These are phyloP conservation scores for Cyberlindnera euphorbiiphila DNA, from an alignment of 805 yeast species.

Conservation along the genomic window DNA sequence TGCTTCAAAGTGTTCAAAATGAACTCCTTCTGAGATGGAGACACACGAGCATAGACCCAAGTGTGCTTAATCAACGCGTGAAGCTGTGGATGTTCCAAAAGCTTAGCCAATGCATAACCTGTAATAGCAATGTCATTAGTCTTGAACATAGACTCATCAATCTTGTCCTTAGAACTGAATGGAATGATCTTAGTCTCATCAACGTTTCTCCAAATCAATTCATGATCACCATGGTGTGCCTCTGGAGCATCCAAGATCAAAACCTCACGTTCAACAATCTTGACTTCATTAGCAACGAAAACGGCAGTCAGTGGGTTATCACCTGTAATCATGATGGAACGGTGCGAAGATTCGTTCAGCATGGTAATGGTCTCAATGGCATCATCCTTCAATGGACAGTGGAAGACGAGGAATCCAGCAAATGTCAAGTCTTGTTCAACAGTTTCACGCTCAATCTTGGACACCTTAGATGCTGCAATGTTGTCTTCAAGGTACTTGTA, in stretches of 20 bases:
- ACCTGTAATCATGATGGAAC: slow-evolving; percentile 97
- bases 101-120: slow-evolving; percentile 77
- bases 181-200: slow-evolving; percentile 71
- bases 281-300: slow-evolving; percentile 93
- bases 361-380: slow-evolving; percentile 86
- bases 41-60: slow-evolving; percentile 97
- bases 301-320: slow-evolving; percentile 98
- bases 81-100: slow-evolving; percentile 66
- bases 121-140: slow-evolving; percentile 86
- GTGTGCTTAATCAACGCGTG: slow-evolving; percentile 76
- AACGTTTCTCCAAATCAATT: slow-evolving; percentile 81
- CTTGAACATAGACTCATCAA: slow-evolving; percentile 54
- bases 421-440: slow-evolving; percentile 73
- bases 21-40: slow-evolving; percentile 93
- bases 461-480: slow-evolving; percentile 45
- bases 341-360: slow-evolving; percentile 93
- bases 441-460: slow-evolving; percentile 64
- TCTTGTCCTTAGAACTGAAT: slow-evolving; percentile 52
- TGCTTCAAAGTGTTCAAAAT: slow-evolving; percentile 78
- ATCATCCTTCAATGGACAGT: slow-evolving; percentile 92
- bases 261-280: slow-evolving; percentile 77
- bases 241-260: slow-evolving; percentile 85
- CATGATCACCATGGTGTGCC: slow-evolving; percentile 53
- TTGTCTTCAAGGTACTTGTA: slow-evolving; percentile 63
- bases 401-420: slow-evolving; percentile 94